Evolutionary conservation across 768 basidiomycete species (phyloP).

Genomic region (Podaxis sp.): DNA sequence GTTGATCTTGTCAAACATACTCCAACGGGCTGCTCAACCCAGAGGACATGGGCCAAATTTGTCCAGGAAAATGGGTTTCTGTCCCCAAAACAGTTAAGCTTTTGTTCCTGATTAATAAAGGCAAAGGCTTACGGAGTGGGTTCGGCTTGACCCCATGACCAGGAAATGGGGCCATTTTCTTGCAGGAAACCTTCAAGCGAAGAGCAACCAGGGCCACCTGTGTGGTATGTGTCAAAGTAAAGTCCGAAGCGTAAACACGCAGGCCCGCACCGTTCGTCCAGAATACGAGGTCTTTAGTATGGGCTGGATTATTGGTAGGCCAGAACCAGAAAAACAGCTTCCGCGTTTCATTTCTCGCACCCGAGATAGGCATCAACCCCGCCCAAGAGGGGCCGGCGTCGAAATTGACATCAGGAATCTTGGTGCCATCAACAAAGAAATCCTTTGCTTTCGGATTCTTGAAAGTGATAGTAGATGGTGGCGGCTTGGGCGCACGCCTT

Average conservation of each 20-base stretch:
- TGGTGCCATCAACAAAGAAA: conserved; percentile 67
- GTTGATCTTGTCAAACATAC: conserved; percentile 70
- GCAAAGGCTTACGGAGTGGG: conserved; percentile 40
- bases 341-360: conserved; percentile 58
- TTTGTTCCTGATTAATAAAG: neutral
- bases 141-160: conserved; percentile 62
- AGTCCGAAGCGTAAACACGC: conserved; percentile 32
- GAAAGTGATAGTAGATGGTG: conserved; percentile 51
- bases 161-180: conserved; percentile 78
- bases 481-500: conserved; percentile 11
- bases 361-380: conserved; percentile 71
- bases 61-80: conserved; percentile 76
- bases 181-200: conserved; percentile 71
- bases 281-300: conserved; percentile 71
- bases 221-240: conserved; percentile 33
- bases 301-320: conserved; percentile 72
- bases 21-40: conserved; percentile 79
- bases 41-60: conserved; percentile 74
- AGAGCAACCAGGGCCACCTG: conserved; percentile 84
- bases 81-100: neutral
- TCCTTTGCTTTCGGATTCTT: conserved; percentile 56
- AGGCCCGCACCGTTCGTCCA: conserved; percentile 54
- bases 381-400: conserved; percentile 78
- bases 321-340: conserved; percentile 88
- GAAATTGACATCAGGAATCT: conserved; percentile 68